Conservation (phyloP, 345 rosid genomes). For the Melaleuca alternifolia region DNA sequence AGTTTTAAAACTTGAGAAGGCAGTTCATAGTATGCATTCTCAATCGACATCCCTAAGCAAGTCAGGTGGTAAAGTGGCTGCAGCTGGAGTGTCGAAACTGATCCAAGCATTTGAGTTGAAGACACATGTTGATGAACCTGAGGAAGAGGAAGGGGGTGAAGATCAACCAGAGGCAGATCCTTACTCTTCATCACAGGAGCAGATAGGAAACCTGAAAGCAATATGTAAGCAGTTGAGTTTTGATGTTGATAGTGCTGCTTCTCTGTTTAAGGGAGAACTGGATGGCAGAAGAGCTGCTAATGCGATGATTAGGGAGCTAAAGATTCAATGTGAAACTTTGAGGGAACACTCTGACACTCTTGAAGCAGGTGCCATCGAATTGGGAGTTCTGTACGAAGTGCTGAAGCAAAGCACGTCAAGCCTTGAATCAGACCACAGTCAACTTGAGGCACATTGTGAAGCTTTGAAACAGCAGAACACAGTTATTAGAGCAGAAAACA, state of each 20-base stretch:
- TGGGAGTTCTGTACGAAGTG: slow-evolving; percentile 50
- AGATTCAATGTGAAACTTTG: slow-evolving; percentile 33
- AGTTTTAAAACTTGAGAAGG: slow-evolving; percentile 48
- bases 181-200: slow-evolving; percentile 32
- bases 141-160: slow-evolving; percentile 28
- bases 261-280: slow-evolving; percentile 24
- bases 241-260: slow-evolving; percentile 36
- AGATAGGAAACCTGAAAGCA: slow-evolving; percentile 36
- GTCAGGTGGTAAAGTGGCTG: slow-evolving; percentile 26
- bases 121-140: slow-evolving; percentile 41
- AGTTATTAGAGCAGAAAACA: slow-evolving; percentile 36
- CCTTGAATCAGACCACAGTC: slow-evolving; percentile 27
- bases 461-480: slow-evolving; percentile 27
- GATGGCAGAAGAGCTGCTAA: slow-evolving; percentile 23
- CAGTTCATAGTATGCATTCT: slow-evolving; percentile 33
- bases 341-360: slow-evolving; percentile 32
- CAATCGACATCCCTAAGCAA: slow-evolving; percentile 15
- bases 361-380: slow-evolving; percentile 51
- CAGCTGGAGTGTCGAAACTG: slow-evolving; percentile 56
- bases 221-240: slow-evolving; percentile 39
- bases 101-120: slow-evolving; percentile 81
- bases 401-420: slow-evolving; percentile 31
- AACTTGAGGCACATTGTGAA: slow-evolving; percentile 41
- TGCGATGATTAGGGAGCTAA: slow-evolving; percentile 28
- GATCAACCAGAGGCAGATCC: slow-evolving; percentile 28